Evolutionary conservation across 768 basidiomycete species (phyloP), one percentile per base, ranked within the genome.

Genomic region (Amanita rubescens): DNA sequence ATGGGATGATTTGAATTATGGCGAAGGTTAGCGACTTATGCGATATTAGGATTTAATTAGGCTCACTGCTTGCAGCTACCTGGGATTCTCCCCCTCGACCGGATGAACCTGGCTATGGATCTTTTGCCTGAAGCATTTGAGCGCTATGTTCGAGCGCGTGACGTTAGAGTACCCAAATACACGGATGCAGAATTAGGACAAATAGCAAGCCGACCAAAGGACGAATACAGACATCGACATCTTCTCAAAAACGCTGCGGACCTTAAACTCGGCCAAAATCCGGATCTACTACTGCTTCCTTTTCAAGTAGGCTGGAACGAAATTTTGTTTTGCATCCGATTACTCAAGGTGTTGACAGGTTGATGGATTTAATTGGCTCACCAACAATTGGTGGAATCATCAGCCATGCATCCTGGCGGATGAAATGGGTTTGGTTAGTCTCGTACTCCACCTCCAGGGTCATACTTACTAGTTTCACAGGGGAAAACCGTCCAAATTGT

Each of bases 401-500:
- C 91, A 91, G 57, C 81, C 82, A 39, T 91, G 86, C 57, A 94
- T 94, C 57, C 78, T 98, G 19, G 95, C 96, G 2, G 96, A 99
- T 64, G 96, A 98, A 67, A 98, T 99, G 96, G 94, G 94, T 55
- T 69, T 94, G 65, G 92, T 90, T 66, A 49, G 63, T 58, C 49
- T 22, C 58, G 27, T 44, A 52, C 22, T 53, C 15, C 17, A 37
- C 17, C 20, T 44, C 25, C 35, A 12, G 15, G 22, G 6, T 25
- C 25, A 8, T 25, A 17, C 42, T 50, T 49, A 57, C n/a, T 30
- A 45, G 35, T 32, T 51, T 35, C 56, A 12, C 56, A 92, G 85
- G 89, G 90, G 0, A 93, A 91, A 74, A 98, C 94, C 0, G 90
- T 97, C 2, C 94, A 96, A 63, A 85, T 97, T 47, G 84, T 84